Base-by-base conservation (phyloP, 129 eudicot genomes). In the Flaveria linearis region DNA sequence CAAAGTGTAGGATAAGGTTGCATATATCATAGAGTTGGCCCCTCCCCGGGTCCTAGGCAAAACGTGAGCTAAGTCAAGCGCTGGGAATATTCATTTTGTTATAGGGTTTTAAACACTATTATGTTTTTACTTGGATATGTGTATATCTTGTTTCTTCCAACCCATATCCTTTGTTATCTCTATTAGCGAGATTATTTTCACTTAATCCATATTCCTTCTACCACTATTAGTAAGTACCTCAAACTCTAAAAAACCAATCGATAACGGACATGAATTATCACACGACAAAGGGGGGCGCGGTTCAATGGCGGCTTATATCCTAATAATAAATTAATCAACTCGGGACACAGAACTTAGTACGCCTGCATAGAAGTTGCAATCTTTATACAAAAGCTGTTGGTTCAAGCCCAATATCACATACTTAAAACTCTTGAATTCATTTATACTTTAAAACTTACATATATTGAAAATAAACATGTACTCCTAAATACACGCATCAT, bases 121-220 rank as follows among this genome's bases (percentile, higher is more conserved):
- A 12, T 49, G 16, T 49, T 49, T 12, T 4, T 49, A 30, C 5
- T 10, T 49, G 2, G 14, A 11, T 49, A 4, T 49, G 53, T 12
- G 53, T 49, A 16, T 49, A 49, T 49, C 53, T 49, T 61, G 67
- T 61, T 61, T 61, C 67, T 25, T 61, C 42, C 67, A 61, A 28
- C 42, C 15, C 42, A 62, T 62, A 28, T 30, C 36, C 36, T 3
- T 13, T 26, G 8, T 26, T 5, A 28, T 26, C 68, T 62, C 42
- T 26, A 62, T 12, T 62, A 25, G 20, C 10, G 68, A 62, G 68
- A 62, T 26, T 26, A 62, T 28, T 22, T 18, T 55, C 62, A 55
- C 11, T 18, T 55, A 55, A 18, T 18, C n/a, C 25, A 18, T 36
- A 36, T 36, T 36, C 41, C 41, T 36, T 36, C 8, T 36, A 36